Evolutionary conservation across 2,329 filamentous ascomycete genomes (phyloP), one percentile per base, ranked within the genome.

Genomic region (Trichoderma koningii): DNA sequence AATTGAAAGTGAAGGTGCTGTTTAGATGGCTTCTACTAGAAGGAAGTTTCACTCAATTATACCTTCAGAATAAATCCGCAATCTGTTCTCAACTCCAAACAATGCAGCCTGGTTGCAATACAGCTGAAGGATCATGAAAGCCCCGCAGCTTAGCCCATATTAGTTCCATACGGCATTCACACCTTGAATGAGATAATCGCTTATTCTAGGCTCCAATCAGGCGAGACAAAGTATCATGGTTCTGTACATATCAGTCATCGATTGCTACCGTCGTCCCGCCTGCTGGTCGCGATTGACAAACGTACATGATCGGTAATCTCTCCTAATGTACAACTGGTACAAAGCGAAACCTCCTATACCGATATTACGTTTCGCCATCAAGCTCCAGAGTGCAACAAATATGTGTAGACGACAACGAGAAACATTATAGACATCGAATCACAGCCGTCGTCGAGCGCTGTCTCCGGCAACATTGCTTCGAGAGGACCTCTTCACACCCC

Each of bases 61-160:
- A 34, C 1, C 3, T 3, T 5, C 14, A 51, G 2, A 10, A 21
- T 3, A 17, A 30, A 21, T 5, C 30, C 45, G 57, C 57, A 52
- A 52, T 23, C 34, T 52, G 57, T 44, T 52, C 57, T 61, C 10
- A 61, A 61, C 15, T 44, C 41, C n/a, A 41, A 28, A 28, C 17
- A 7, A n/a, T n/a, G 6, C 12, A 55, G 38, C 34, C 7, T 7
- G 10, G 6, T 51, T 45, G 47, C 44, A 17, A 60, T 60, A 10
- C 17, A 52, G n/a, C 15, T 19, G 34, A 61, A 42, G 45, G 38
- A 51, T 61, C 17, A 15, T 3, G 56, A 42, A 47, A 61, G n/a
- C 57, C 57, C 57, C 57, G 57, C 57, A 61, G 34, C 2, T 26
- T 51, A 51, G 47, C 23, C 26, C 14, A 1, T 19, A 50, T 21